A percentile compares a stretch with the other conserved stretches of the same genome.
Evolutionary conservation across 2,329 filamentous ascomycete genomes (phyloP).

Genomic region (Talaromyces amestolkiae): DNA sequence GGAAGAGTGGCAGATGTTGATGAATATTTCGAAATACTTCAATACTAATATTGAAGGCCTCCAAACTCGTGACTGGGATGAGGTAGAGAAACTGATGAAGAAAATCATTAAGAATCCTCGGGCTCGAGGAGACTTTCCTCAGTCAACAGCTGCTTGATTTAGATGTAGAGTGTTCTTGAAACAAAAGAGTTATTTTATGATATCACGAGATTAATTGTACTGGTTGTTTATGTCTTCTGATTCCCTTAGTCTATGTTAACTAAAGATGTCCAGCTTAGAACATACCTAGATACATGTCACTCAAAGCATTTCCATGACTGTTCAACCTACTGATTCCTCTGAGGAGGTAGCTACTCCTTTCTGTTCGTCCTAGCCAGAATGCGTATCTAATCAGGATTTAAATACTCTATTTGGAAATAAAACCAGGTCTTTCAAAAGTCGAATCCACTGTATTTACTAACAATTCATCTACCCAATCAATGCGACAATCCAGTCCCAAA

Average conservation of each 20-base stretch:
- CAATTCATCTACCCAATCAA: neutral
- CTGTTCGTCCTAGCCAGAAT: too few species aligned
- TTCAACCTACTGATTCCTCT: neutral
- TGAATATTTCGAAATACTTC: slow-evolving; percentile 76
- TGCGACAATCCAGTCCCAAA: slow-evolving; percentile 26
- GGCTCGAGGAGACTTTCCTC: slow-evolving; percentile 39
- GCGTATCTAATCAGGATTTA: neutral
- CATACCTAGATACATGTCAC: slow-evolving; percentile 1
- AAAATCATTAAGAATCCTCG: slow-evolving; percentile 66
- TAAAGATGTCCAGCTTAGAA: slow-evolving; percentile 1
- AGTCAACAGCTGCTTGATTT: slow-evolving; percentile 14
- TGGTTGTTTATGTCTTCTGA: neutral
- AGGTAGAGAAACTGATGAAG: slow-evolving; percentile 79
- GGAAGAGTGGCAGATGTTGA: slow-evolving; percentile 74
- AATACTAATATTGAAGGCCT: slow-evolving; percentile 77
- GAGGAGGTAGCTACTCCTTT: neutral
- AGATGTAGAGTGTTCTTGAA: neutral
- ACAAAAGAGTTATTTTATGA: slow-evolving; percentile 2
- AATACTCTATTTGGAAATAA: slow-evolving; percentile 1
- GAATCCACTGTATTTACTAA: neutral
- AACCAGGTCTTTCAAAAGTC: neutral
- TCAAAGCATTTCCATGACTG: neutral
- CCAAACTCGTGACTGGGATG: slow-evolving; percentile 85
- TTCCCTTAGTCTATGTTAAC: neutral
- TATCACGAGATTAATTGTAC: slow-evolving; percentile 5